Evolutionary conservation across 2,329 filamentous ascomycete species (phyloP), one percentile per base, ranked within the genome.

Genomic region (Sarocladiaceae sp.): DNA sequence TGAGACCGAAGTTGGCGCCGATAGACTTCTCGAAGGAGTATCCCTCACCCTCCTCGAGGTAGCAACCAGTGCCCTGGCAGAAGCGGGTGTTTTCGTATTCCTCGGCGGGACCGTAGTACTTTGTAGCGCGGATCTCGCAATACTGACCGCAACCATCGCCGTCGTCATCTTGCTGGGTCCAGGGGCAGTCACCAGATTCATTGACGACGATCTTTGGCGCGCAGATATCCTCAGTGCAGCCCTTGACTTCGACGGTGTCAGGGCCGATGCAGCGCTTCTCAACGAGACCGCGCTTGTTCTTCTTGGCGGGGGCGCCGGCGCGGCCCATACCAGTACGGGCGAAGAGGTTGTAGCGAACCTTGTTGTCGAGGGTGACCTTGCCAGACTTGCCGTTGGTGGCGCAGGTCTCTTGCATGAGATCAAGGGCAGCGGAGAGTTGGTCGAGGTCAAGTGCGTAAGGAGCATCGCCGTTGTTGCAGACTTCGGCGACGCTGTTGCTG

Each of bases 51-150:
- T 47, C 25, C 23, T 47, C 42, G 22, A 47, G 42, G 23, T 47
- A 47, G 17, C 42, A 47, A 17, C 18, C 18, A 15, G 17, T 31
- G 23, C 42, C 42, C 15, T 28, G 23, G 42, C 42, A 47, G 42
- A 47, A 47, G 17, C 42, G 42, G 11, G 42, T 47, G 23, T 47
- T 47, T 17, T 47, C 42, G 23, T 47, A 47, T 25, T 47, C 42
- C 42, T 28, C 42, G 26, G 42, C 23, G n/a, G 26, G 23, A 13
- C 44, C 44, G 26, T 48, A 31, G 44, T 33, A 33, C 44, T 48
- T 48, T 7, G 44, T 48, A 3, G 44, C 44, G n/a, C 44, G 44
- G 26, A 33, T 20, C 22, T 48, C 28, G n/a, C 44, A 48, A 28
- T 48, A 48, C 44, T 35, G 17, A 4, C 44, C 44, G 44, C 44